Evolutionary conservation across 2,329 filamentous ascomycete species (phyloP), one percentile per base, ranked within the genome.

Genomic region (Colletotrichum shisoi): DNA sequence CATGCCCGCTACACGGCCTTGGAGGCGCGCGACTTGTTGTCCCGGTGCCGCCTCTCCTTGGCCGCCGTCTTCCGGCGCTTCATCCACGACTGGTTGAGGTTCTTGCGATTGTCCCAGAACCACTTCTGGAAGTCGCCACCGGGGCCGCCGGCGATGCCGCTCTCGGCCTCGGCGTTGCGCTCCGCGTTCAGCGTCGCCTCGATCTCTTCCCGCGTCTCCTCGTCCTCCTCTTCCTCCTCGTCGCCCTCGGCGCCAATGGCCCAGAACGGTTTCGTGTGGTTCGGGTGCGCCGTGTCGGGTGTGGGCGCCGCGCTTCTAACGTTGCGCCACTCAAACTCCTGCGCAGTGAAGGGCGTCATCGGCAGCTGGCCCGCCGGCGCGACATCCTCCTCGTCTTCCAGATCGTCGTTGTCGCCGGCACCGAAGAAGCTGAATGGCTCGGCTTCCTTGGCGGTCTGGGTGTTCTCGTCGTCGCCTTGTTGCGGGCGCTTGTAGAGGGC

Each of bases 221-320:
- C 74, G 1, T 76, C 75, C 0, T 76, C 74, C 0, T 77, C 79
- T 0, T 82, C 81, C 0, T 85, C 78, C 12, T 82, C 78, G 9
- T 83, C 80, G 1, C 82, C 79, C 48, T 80, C 79, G 12, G 83
- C 80, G 1, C 80, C 57, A 70, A 73, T 79, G 46, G 84, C 78
- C 83, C 85, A 88, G 31, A 89, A 82, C 70, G 83, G 81, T 73
- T 90, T 89, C 63, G 82, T 84, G 34, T 87, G 86, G 46, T 83
- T 88, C 2, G 91, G 88, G 67, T 93, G 88, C 1, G 93, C 93
- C 0, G 95, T 98, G 75, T 99, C 95, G 0, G 95, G 95, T 0
- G 95, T 99, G 0, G 95, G 95, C 2, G 95, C 95, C 6, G 93
- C 93, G 75, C 93, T 97, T 63, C 95, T 86, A n/a, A 91, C 75